These are phyloP conservation scores for Microcera coccophila DNA, from an alignment of 2,329 filamentous ascomycete species.

Conservation along the genomic window DNA sequence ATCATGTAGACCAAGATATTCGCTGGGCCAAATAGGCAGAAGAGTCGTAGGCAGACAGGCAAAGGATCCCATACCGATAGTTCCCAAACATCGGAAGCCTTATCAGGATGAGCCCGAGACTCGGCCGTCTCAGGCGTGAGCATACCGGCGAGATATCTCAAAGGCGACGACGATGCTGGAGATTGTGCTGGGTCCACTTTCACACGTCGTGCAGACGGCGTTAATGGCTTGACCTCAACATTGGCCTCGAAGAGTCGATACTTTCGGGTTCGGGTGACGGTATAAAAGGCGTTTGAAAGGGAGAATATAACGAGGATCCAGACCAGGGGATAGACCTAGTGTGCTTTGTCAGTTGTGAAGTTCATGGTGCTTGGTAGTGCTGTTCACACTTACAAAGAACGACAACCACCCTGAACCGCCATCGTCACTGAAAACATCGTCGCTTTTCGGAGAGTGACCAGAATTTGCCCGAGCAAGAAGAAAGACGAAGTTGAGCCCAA, in stretches of 20 bases:
- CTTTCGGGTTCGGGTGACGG: conserved; percentile 73
- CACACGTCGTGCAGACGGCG: conserved; percentile 83
- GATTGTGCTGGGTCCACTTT: conserved; percentile 70
- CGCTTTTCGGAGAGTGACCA: conserved; percentile 49
- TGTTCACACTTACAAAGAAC: conserved; percentile 44
- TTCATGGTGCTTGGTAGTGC: conserved; percentile 3
- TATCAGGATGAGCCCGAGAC: conserved; percentile 77
- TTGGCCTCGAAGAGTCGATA: conserved; percentile 89
- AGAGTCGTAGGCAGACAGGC: conserved; percentile 74
- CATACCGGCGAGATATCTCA: conserved; percentile 68
- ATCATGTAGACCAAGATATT: conserved; percentile 90
- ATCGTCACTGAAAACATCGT: conserved; percentile 83
- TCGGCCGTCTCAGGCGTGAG: conserved; percentile 69
- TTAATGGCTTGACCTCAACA: conserved; percentile 71
- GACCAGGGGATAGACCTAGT: conserved; percentile 65
- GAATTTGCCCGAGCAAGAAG: conserved; percentile 79
- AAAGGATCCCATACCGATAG: conserved; percentile 90
- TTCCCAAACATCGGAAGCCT: conserved; percentile 88
- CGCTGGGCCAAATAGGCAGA: conserved; percentile 88
- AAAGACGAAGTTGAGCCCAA: conserved; percentile 74
- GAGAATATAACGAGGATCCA: conserved; percentile 65
- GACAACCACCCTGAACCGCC: conserved; percentile 61
- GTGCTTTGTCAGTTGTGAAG: conserved; percentile 10
- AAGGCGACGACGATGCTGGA: conserved; percentile 70
- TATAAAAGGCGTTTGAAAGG: conserved; percentile 73